Base-by-base conservation (phyloP, 23 red algal species). In the Gracilaria domingensis region DNA sequence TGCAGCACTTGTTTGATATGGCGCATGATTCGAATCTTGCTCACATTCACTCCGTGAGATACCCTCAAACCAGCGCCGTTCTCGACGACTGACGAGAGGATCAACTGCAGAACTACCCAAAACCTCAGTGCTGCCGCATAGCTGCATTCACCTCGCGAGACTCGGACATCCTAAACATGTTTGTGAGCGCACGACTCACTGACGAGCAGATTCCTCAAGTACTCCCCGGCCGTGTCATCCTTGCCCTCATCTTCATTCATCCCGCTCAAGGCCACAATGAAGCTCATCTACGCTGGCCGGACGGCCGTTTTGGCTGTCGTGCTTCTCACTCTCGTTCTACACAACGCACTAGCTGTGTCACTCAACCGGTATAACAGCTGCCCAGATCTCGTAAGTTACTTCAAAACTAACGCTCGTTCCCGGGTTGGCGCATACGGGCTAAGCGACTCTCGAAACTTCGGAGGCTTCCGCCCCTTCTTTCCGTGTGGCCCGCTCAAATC, bases 361-460 rank as follows among this genome's bases (percentile, higher is more conserved):
- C 69, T 88, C 6, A 47, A 34, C 30, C 69, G 56, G 0, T 88
- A 47, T 17, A 50, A 49, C 24, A 50, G 18, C 26, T 88, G 66
- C 66, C 21, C 49, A 0, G 37, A 50, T 1, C 66, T 88, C 9
- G 34, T 73, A 0, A 9, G 11, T 0, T 76, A 57, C 45, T 76
- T 88, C 69, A 60, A 64, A 26, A 17, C 5, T 18, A 76, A 88
- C 32, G 84, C 66, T 26, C 24, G 56, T 23, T 57, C 84, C 1
- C 84, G 84, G 12, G 84, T 88, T 29, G 66, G 66, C 21, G 18
- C 84, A 4, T 88, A 76, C 38, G 84, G 66, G 1, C 56, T 81
- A 25, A 60, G 47, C 33, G 84, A 57, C 64, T 45, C 55, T 12
- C 44, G 83, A 37, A 24, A 25, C 40, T 72, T 2, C 21, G 64